Percentiles rank a stretch among this genome's conserved stretches.
These are phyloP conservation scores for Coemansia guatemalensis DNA, from an alignment of 192 early-diverging fungal species.

Conservation along the genomic window DNA sequence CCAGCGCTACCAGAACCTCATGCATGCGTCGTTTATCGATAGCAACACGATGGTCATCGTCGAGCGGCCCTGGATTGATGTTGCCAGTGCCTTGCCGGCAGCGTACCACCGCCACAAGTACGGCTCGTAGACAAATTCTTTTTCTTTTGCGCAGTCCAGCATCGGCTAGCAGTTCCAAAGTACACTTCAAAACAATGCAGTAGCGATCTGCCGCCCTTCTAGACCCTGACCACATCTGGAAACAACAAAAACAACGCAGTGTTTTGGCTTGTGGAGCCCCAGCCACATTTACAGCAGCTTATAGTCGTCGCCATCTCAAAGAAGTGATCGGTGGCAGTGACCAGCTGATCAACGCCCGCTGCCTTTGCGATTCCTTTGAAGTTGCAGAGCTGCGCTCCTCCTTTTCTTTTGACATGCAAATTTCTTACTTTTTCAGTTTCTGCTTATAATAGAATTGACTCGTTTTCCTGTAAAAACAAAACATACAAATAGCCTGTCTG, in stretches of 20 bases:
- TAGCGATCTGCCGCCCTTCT: background rate
- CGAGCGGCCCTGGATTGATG: constrained; percentile 82
- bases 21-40: constrained; percentile 75
- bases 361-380: background rate
- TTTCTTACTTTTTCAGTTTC: background rate
- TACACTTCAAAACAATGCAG: constrained; percentile 1
- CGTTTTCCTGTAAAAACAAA: background rate
- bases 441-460: background rate
- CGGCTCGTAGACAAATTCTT: constrained; percentile 52
- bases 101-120: constrained; percentile 84
- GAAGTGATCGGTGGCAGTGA: background rate
- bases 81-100: constrained; percentile 74
- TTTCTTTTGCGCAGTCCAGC: constrained; percentile 5
- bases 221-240: background rate
- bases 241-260: background rate
- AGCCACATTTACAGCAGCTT: background rate
- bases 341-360: background rate
- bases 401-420: background rate
- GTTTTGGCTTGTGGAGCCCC: background rate
- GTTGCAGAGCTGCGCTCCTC: background rate
- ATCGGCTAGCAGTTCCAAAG: too few species aligned
- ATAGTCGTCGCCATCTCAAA: background rate
- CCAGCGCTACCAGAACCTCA: constrained; percentile 80
- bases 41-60: constrained; percentile 77
- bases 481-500: background rate